phyloP scores from a whole-genome alignment of 2,329 filamentous ascomycete genomes.

The Polychaeton citri region DNA sequence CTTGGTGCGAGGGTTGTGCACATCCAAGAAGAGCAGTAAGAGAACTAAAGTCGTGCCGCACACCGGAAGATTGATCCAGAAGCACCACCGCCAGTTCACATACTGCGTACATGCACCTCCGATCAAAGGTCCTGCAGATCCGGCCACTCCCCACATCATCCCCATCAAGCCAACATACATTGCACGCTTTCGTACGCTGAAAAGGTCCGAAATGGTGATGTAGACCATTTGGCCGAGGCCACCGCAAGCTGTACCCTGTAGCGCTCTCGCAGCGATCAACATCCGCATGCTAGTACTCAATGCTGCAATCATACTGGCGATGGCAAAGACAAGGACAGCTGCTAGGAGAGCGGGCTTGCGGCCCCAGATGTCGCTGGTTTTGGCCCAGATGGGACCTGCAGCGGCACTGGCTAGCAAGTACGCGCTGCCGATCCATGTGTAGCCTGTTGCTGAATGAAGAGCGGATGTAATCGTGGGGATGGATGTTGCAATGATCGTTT shows the following conservation, averaged over 20 bases:
- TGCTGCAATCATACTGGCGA: conserved; percentile 37
- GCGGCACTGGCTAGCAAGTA: conserved; percentile 60
- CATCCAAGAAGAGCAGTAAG: conserved; percentile 39
- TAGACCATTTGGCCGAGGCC: conserved; percentile 40
- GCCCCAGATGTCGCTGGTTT: conserved; percentile 45
- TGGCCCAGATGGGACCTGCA: conserved; percentile 57
- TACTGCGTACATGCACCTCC: conserved; percentile 37
- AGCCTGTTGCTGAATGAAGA: conserved; percentile 54
- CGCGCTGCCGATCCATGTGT: conserved; percentile 65
- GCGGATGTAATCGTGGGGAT: conserved; percentile 51
- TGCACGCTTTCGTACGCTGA: conserved; percentile 27
- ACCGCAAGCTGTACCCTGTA: conserved; percentile 43
- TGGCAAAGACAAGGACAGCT: conserved; percentile 37
- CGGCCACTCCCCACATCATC: conserved; percentile 42
- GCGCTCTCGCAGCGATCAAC: conserved; percentile 39
- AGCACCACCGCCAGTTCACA: conserved; percentile 39
- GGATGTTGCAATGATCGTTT: conserved; percentile 52
- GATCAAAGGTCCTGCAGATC: conserved; percentile 38
- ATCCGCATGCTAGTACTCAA: conserved; percentile 34
- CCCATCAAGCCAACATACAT: conserved; percentile 39
- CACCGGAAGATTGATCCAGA: conserved; percentile 44
- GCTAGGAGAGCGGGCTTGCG: conserved; percentile 40
- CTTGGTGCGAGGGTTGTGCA: conserved; percentile 41
- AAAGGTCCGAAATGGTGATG: conserved; percentile 43
- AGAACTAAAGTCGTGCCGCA: conserved; percentile 36